Evolutionary conservation across 202 grass and related monocot species (phyloP).

Genomic region (Carex arenaria): DNA sequence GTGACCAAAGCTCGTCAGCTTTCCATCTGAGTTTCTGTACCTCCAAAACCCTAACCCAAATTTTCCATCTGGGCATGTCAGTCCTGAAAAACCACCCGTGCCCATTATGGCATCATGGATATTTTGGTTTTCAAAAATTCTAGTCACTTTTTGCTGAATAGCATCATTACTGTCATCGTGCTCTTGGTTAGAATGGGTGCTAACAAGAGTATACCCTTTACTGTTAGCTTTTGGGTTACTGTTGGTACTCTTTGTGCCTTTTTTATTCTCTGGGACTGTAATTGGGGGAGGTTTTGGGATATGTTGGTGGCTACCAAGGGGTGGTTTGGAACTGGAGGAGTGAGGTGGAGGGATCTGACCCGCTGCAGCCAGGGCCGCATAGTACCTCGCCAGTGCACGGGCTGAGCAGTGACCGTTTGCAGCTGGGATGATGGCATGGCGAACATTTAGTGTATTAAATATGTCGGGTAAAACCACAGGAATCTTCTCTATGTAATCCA

Average conservation of each 20-base stretch:
- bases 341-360: slow-evolving; percentile 65
- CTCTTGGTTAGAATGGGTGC: background rate
- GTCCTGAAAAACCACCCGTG: slow-evolving; percentile 35
- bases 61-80: slow-evolving; percentile 56
- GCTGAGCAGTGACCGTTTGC: slow-evolving; percentile 89
- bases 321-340: slow-evolving; percentile 31
- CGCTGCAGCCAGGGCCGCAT: slow-evolving; percentile 44
- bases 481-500: slow-evolving; percentile 68
- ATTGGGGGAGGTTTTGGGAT: slow-evolving; percentile 41
- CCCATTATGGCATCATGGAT: slow-evolving; percentile 86
- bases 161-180: slow-evolving; percentile 20
- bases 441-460: slow-evolving; percentile 86
- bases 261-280: slow-evolving; percentile 36
- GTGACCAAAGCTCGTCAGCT: slow-evolving; percentile 57
- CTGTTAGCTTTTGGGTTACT: slow-evolving; percentile 8
- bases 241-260: background rate
- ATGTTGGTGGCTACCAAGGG: slow-evolving; percentile 70
- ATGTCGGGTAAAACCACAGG: slow-evolving; percentile 47
- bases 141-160: slow-evolving; percentile 17
- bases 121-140: slow-evolving; percentile 53
- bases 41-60: slow-evolving; percentile 91
- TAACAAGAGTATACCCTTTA: slow-evolving; percentile 47
- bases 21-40: slow-evolving; percentile 28
- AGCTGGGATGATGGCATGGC: slow-evolving; percentile 72
- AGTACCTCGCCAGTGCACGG: slow-evolving; percentile 86